Evolutionary conservation across 2,329 filamentous ascomycete species (phyloP), one percentile per base, ranked within the genome.

Genomic region (Sporothrix pseudoabietina): DNA sequence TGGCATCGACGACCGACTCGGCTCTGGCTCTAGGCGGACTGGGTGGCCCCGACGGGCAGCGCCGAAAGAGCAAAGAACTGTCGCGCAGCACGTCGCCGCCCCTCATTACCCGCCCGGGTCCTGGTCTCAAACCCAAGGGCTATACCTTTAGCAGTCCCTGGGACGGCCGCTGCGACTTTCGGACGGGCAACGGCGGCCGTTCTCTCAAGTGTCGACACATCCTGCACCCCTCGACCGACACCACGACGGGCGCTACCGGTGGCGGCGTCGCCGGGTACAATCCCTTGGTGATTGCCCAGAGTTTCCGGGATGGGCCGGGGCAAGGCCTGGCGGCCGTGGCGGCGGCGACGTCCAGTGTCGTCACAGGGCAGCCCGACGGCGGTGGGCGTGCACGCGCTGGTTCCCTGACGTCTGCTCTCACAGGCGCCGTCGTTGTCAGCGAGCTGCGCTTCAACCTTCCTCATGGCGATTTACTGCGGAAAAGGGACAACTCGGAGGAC

Each of bases 361-460:
- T 66, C 14, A 55, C 52, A 3, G n/a, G 9, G 57, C 22, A 12
- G 52, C 22, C 22, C 26, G 52, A 55, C 22, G 52, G 57, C 26
- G 61, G 39, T 0, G 61, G 61, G 4, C n/a, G 73, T 0, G 74
- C 76, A 1, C 77, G 79, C 1, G 75, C 77, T 3, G 77, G 77
- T 1, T 76, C 78, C 26, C 73, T 79, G 39, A 75, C 77, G 26
- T 75, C 78, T 4, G 78, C 76, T 63, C 77, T 78, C 72, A 84
- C 74, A 78, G 85, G 77, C 14, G 77, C 79, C 6, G 83, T 86
- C 22, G 74, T 84, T 0, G 88, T 97, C 35, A 97, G 93, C 80
- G 95, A 98, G 81, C 84, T 98, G 74, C 90, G 94, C 22, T 98
- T 97, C 85, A 97, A 97, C 79, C 87, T 97, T 0, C 94, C 94